Percentiles rank a stretch among this genome's conserved stretches.
Evolutionary conservation across 108 stramenopile genomes (phyloP).

Genomic region (Skeletonema costatum): DNA sequence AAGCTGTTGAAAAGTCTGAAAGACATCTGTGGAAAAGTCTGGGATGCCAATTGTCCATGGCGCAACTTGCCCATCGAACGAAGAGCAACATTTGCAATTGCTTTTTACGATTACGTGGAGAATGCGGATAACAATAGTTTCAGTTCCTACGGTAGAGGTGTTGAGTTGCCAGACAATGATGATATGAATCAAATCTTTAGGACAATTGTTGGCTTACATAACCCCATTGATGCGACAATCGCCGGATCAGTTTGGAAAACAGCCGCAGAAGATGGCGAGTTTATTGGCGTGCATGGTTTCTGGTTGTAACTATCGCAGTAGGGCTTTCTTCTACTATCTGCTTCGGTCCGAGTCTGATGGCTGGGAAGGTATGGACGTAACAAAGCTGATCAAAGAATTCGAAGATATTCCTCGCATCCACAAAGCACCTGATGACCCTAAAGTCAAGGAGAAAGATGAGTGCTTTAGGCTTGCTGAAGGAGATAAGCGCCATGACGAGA

Average conservation of each 20-base stretch:
- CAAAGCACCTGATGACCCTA: neutral
- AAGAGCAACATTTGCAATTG: neutral
- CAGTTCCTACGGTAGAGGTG: neutral
- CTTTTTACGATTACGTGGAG: neutral
- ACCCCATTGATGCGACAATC: no score
- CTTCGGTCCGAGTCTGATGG: conserved; percentile 3
- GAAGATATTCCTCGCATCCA: neutral
- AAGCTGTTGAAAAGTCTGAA: conserved; percentile 4
- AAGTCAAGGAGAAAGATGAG: conserved; percentile 5
- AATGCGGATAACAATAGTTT: neutral
- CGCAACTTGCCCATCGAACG: no score
- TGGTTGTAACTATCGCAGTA: neutral
- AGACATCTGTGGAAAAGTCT: no score
- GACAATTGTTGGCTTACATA: no score
- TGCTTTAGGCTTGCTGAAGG: neutral
- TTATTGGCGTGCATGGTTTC: conserved; percentile 3
- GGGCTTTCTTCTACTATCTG: conserved; percentile 10
- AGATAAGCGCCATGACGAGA: neutral
- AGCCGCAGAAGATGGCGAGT: conserved; percentile 7
- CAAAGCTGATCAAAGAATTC: conserved; percentile 7
- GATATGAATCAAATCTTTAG: neutral
- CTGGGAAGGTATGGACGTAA: neutral
- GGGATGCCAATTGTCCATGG: no score
- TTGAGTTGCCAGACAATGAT: neutral
- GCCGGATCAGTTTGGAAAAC: neutral